Evolutionary conservation across 176 grass and related monocot species (phyloP), one percentile per base, ranked within the genome.

Genomic region (Lolium rigidum): DNA sequence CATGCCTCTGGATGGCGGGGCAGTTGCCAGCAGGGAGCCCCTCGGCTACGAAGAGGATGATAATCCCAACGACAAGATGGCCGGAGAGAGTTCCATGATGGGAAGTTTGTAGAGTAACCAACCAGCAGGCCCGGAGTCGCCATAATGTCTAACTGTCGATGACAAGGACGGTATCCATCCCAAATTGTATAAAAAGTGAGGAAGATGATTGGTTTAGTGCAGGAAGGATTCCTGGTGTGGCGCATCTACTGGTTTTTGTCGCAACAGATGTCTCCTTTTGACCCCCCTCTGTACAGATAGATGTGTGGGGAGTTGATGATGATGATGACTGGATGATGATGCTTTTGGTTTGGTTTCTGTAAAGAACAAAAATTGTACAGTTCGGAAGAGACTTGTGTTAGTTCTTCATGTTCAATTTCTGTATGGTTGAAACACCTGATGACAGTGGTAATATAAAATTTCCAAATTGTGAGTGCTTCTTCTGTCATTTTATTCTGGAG

Each of bases 141-240:
- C 58, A 14, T 38, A 41, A 59, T 69, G 70, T 81, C 80, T 87
- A 77, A 88, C 82, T 91, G 82, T 69, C 77, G 81, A 84, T 76
- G 81, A 84, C 63, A 12, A 38, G 52, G 35, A 80, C 75, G 62
- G 82, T 76, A 55, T 77, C 81, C 80, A 55, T 25, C 70, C 82
- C 86, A 85, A 88, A 91, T 13, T 91, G 90, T 91, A 91, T 85
- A 91, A 63, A 90, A 91, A 85, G 46, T 11, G 86, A 88, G 86
- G 63, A 90, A 79, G 89, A 78, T 83, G 89, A 83, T 83, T 65
- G 74, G 84, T 74, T 79, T 74, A 83, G 73, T 55, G 21, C 79
- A 56, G 61, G 78, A 87, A 50, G 57, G 61, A 84, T 91, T 50
- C 68, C 25, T 87, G 85, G 82, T 55, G 90, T 88, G 82, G 82